Base-by-base conservation (phyloP, 1,139 yeast species). In the Geotrichum klebahnii region DNA sequence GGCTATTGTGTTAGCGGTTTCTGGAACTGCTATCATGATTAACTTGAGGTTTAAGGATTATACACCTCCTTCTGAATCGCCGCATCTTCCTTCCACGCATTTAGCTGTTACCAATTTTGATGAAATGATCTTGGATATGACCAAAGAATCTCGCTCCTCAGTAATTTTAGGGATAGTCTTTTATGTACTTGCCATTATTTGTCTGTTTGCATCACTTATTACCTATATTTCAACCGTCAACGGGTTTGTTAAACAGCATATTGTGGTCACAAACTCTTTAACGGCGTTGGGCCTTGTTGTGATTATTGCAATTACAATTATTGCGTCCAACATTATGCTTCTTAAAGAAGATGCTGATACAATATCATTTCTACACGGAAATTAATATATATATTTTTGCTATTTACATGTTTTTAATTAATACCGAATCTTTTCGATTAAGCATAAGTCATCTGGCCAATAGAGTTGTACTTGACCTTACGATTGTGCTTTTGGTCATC, bases 401-500 rank as follows among this genome's bases (percentile, higher is more conserved):
- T 36, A 44, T 38, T 24, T 29, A 41, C 44, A 35, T n/a, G n/a
- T 36, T 12, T 23, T 20, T 43, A 28, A 2, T 43, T 12, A 19
- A 37, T 31, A n/a, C 19, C 10, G 26, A n/a, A n/a, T n/a, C n/a
- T n/a, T n/a, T n/a, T n/a, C n/a, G 10, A 16, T 17, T 51, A 52
- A 16, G 46, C 48, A 35, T 52, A 52, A 23, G 40, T 63, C 75
- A 75, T 81, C 61, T 76, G 77, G 59, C 96, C 96, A 53, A 77
- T 73, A 57, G 81, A 78, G 64, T 84, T 83, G 68, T 79, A 89
- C 8, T 83, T 85, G 61, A 88, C 78, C 63, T 80, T 80, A 68
- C 97, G 80, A 66, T 87, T 84, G 66, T 83, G 86, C 77, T 84
- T 87, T 63, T 81, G 82, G 69, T 90, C 97, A 72, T 96, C 87